phyloP scores from a whole-genome alignment of 331 rosid species.

The Quercus lobata region DNA sequence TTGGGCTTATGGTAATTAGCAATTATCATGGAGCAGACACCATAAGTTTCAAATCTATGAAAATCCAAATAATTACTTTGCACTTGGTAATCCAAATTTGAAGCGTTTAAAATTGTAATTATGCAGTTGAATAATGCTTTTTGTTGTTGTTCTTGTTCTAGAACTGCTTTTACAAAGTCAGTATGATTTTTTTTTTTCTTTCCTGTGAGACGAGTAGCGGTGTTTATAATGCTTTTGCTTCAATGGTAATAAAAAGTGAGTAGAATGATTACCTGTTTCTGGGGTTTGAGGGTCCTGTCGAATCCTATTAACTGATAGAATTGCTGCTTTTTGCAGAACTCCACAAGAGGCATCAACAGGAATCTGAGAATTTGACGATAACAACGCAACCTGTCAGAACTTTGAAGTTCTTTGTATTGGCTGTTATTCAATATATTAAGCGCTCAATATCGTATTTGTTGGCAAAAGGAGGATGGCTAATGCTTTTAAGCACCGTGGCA shows the following conservation, averaged over 20 bases:
- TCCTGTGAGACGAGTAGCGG: neutral
- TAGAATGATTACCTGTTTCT: neutral
- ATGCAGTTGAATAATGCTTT: too few species aligned
- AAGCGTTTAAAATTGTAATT: neutral
- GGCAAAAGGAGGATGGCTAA: constrained; percentile 86
- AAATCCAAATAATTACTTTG: neutral
- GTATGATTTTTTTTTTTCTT: neutral
- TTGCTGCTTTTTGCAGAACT: constrained; percentile 50
- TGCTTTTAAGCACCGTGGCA: constrained; percentile 61
- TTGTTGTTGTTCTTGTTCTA: neutral
- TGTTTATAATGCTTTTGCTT: neutral
- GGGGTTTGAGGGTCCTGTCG: constrained; percentile 1
- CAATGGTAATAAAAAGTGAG: too few species aligned
- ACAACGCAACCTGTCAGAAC: constrained; percentile 74
- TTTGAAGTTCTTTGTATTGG: constrained; percentile 67
- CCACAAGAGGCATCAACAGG: constrained; percentile 45
- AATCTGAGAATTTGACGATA: constrained; percentile 75
- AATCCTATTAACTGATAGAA: constrained; percentile 12
- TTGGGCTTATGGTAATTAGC: too few species aligned
- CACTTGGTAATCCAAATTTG: neutral
- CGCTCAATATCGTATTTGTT: constrained; percentile 53
- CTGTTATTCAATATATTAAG: constrained; percentile 55
- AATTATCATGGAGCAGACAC: too few species aligned
- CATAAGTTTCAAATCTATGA: too few species aligned
- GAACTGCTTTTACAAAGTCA: neutral